Conservation (phyloP, 129 eudicot genomes). For the Saussurea involucrata region DNA sequence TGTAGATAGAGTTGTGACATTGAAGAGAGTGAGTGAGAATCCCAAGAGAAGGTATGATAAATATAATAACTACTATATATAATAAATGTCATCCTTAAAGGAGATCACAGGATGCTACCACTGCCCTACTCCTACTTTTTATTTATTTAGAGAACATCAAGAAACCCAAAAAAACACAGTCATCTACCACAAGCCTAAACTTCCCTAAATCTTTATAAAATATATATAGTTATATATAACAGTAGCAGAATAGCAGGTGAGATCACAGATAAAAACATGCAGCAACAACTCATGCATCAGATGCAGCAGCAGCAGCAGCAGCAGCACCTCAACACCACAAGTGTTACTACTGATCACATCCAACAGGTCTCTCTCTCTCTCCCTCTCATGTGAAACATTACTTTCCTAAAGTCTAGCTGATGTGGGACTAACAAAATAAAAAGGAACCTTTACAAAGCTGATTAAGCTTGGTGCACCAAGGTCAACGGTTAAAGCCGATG, state of each 20-base stretch:
- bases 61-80: conserved; percentile 4
- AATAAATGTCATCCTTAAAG: conserved; percentile 29
- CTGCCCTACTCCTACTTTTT: neutral
- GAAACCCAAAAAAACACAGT: neutral
- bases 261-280: conserved; percentile 29
- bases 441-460: neutral
- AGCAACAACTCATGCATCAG: conserved; percentile 50
- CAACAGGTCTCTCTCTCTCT: conserved; percentile 43
- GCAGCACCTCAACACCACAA: conserved; percentile 32
- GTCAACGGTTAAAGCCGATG: neutral
- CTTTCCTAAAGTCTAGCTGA: neutral
- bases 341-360: conserved; percentile 52
- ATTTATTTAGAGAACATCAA: neutral
- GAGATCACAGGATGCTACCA: conserved; percentile 24
- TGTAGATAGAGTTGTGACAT: conserved; percentile 30
- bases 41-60: conserved; percentile 48
- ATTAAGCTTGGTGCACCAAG: neutral
- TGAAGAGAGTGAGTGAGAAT: conserved; percentile 55
- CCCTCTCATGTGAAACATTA: neutral
- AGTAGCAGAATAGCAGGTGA: conserved; percentile 20
- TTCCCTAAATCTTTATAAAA: neutral
- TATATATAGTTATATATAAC: neutral
- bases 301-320: conserved; percentile 33
- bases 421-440: neutral
- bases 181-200: neutral